Evolutionary conservation across 768 basidiomycete genomes (phyloP).

Genomic region (Suillus placidus): DNA sequence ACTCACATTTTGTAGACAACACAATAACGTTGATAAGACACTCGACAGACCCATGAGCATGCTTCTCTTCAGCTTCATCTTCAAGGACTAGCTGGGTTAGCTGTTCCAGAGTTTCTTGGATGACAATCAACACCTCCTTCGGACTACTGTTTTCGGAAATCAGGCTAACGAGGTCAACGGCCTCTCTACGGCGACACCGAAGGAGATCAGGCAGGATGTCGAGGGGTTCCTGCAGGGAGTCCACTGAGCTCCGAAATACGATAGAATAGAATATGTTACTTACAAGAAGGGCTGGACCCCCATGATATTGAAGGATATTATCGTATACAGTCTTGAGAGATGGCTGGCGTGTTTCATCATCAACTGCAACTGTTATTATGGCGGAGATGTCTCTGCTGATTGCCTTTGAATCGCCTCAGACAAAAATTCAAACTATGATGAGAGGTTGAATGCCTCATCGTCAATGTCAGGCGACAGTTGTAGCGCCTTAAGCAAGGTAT

Average conservation of each 20-base stretch:
- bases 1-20: conserved; percentile 28
- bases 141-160: conserved; percentile 37
- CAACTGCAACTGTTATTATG: conserved; percentile 22
- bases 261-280: not conserved
- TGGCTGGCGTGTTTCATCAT: conserved; percentile 5
- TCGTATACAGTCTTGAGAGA: conserved; percentile 24
- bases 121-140: conserved; percentile 45
- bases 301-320: conserved; percentile 17
- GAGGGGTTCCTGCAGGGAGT: conserved; percentile 40
- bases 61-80: conserved; percentile 24
- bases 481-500: conserved; percentile 21
- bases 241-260: not conserved
- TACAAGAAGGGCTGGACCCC: conserved; percentile 22
- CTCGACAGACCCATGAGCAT: conserved; percentile 15
- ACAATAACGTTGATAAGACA: conserved; percentile 19
- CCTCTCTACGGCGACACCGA: conserved; percentile 30
- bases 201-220: conserved; percentile 40
- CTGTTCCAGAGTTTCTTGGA: conserved; percentile 42
- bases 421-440: not conserved
- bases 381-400: conserved; percentile 19
- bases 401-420: conserved; percentile 18
- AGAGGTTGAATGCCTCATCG: conserved; percentile 23
- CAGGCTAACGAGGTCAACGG: conserved; percentile 35
- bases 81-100: conserved; percentile 22
- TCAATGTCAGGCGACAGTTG: conserved; percentile 23